phyloP scores from a whole-genome alignment of 1,284 basidiomycete genomes.

The Malassezia arunalokei region DNA sequence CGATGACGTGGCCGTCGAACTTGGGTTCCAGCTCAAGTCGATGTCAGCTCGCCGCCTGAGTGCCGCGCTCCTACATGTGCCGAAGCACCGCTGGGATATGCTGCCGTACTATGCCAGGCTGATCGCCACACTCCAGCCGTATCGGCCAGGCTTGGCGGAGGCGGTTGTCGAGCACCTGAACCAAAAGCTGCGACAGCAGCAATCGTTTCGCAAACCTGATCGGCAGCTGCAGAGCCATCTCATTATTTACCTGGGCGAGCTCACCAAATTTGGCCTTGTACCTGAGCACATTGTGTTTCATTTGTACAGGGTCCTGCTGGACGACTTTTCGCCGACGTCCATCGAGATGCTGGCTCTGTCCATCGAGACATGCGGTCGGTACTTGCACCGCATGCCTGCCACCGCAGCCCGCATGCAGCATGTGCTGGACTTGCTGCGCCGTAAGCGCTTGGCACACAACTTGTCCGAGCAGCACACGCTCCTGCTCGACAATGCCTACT shows the following conservation, averaged over 20 bases:
- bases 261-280: constrained; percentile 91
- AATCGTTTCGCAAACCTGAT: background rate
- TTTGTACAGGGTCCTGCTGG: constrained; percentile 88
- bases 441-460: constrained; percentile 83
- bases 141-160: constrained; percentile 79
- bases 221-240: background rate
- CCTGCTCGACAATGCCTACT: constrained; percentile 93
- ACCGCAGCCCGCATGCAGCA: constrained; percentile 61
- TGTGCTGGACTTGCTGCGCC: constrained; percentile 79
- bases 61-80: constrained; percentile 61
- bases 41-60: constrained; percentile 78
- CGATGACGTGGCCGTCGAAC: constrained; percentile 87
- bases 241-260: constrained; percentile 70
- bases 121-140: constrained; percentile 71
- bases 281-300: constrained; percentile 84
- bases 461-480: constrained; percentile 79
- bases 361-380: constrained; percentile 86
- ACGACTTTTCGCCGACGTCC: constrained; percentile 83
- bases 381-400: constrained; percentile 72
- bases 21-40: constrained; percentile 90
- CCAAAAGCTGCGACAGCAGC: constrained; percentile 74
- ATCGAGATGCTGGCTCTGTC: constrained; percentile 85
- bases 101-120: constrained; percentile 85
- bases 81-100: constrained; percentile 77
- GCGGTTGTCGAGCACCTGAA: constrained; percentile 60